Percentiles rank a stretch among this genome's conserved stretches.
phyloP scores from a whole-genome alignment of 2,329 filamentous ascomycete species.

The Xylariaceae sp. region DNA sequence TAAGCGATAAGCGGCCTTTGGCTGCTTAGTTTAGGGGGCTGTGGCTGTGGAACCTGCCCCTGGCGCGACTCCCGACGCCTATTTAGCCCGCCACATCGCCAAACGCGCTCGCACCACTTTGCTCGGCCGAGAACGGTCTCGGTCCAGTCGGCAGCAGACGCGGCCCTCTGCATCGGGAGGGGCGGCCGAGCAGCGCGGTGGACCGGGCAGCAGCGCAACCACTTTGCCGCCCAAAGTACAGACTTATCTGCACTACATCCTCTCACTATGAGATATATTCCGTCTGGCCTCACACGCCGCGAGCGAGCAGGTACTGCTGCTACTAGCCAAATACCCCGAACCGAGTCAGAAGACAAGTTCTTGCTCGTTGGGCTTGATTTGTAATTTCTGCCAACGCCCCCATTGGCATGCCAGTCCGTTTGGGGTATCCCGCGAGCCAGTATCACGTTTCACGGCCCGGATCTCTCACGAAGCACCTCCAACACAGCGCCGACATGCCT shows the following conservation, averaged over 20 bases:
- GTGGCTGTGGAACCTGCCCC: not conserved
- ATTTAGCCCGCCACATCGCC: too few species aligned
- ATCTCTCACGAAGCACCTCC: not conserved
- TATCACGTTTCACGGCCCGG: too few species aligned
- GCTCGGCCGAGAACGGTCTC: too few species aligned
- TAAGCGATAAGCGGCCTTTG: constrained; percentile 6
- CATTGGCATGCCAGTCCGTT: constrained; percentile 5
- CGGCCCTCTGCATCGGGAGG: too few species aligned
- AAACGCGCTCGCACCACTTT: too few species aligned
- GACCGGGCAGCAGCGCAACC: too few species aligned
- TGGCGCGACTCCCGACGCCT: too few species aligned
- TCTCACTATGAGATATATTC: not conserved
- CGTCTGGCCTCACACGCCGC: not conserved
- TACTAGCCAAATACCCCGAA: not conserved
- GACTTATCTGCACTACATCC: not conserved
- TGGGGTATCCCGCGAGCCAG: constrained; percentile 12
- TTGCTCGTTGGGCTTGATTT: not conserved
- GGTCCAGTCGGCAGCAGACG: too few species aligned
- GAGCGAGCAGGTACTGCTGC: not conserved
- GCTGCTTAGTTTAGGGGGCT: not conserved
- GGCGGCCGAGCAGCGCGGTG: too few species aligned
- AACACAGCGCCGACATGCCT: not conserved
- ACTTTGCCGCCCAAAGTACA: not conserved
- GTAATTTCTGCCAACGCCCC: not conserved
- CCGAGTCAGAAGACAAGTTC: not conserved